These are phyloP conservation scores for Leccinum solheimii DNA, from an alignment of 1,284 basidiomycete genomes.

Conservation along the genomic window DNA sequence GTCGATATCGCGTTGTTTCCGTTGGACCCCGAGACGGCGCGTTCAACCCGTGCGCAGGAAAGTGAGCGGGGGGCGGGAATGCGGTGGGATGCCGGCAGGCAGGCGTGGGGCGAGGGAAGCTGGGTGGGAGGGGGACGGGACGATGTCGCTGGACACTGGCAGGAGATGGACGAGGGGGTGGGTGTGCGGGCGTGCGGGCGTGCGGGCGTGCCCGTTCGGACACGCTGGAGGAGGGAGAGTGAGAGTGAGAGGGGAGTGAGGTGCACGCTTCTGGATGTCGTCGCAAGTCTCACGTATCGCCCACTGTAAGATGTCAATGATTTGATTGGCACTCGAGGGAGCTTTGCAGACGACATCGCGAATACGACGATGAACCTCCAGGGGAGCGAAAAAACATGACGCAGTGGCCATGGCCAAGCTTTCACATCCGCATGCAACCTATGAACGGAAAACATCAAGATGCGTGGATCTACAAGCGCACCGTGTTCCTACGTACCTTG, in stretches of 20 bases:
- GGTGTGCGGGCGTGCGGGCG: too few species aligned
- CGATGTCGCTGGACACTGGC: too few species aligned
- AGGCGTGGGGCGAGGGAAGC: too few species aligned
- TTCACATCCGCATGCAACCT: conserved; percentile 55
- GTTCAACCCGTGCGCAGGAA: too few species aligned
- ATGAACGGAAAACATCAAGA: background rate
- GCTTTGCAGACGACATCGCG: conserved; percentile 26
- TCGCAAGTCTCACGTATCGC: conserved; percentile 46
- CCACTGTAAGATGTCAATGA: conserved; percentile 44
- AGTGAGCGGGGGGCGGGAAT: too few species aligned
- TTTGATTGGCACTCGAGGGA: background rate
- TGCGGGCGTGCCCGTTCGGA: too few species aligned
- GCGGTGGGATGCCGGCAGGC: too few species aligned
- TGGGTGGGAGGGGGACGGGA: too few species aligned
- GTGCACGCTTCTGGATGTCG: conserved; percentile 41
- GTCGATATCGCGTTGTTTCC: too few species aligned
- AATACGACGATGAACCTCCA: conserved; percentile 46
- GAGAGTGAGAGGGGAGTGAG: conserved; percentile 23
- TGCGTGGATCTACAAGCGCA: background rate
- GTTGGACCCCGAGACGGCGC: too few species aligned
- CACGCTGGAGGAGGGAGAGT: too few species aligned
- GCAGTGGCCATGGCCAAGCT: conserved; percentile 49
- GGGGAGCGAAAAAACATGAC: conserved; percentile 51
- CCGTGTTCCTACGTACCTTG: conserved; percentile 42
- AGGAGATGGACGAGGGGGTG: too few species aligned